Base-by-base conservation (phyloP, 352 stramenopile genomes). In the Globisporangium camurandrum region DNA sequence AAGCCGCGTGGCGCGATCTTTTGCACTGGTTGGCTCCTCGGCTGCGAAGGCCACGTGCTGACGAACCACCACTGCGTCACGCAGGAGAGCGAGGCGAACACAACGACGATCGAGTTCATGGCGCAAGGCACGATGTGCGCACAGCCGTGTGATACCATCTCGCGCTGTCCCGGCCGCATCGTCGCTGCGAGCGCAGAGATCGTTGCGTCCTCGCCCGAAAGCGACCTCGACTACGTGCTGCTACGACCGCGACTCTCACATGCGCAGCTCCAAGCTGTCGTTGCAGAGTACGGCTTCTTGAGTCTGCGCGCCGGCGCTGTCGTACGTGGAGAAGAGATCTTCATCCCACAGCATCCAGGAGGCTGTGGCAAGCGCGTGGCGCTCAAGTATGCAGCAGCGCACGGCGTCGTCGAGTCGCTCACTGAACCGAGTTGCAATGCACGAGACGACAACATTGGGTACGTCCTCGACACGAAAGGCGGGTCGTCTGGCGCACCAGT, bases 31-130 rank as follows among this genome's bases (percentile, higher is more conserved):
- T 85, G 65, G 57, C 38, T 85, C 6, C 30, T 82, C 5, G 73
- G 73, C 10, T 83, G 67, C 46, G 66, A 76, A 16, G 70, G 70
- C 17, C 70, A 85, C 55, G 33, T 85, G 7, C 34, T 85, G n/a
- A 83, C 73, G 2, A 83, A 76, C 46, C 54, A 71, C 55, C 73
- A 85, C 57, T 85, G 73, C 34, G 67, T 85, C 22, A 42, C 47
- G 6, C 50, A 52, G 17, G 28, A 58, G 1, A 49, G 30, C n/a
- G 62, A 76, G 7, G 70, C 70, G 24, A 54, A 57, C 10, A 41
- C 62, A 24, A 62, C 60, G 5, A 37, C 64, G 9, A 62, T 83
- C 51, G 73, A 85, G 62, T 73, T 83, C 38, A 58, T 66, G 19
- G 73, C 67, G 5, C 64, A 82, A 49, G 57, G 59, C 27, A 11